Evolutionary conservation across 2,329 filamentous ascomycete genomes (phyloP).

Genomic region (Fusarium hostae): DNA sequence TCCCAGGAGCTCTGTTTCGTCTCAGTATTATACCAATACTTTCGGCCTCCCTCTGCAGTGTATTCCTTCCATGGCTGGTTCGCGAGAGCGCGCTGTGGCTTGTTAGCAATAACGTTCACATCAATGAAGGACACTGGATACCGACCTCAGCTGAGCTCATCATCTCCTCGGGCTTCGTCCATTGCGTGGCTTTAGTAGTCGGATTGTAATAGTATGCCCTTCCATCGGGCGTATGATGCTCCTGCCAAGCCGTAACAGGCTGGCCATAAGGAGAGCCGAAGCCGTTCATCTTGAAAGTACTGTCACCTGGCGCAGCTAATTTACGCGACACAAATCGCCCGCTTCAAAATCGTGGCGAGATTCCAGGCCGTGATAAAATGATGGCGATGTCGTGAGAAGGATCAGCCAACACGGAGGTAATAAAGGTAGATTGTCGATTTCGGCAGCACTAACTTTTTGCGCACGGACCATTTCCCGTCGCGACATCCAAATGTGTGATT

Average conservation of each 20-base stretch:
- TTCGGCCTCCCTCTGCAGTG: constrained; percentile 83
- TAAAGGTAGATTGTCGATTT: constrained; percentile 19
- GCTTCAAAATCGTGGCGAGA: background rate
- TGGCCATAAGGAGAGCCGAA: constrained; percentile 60
- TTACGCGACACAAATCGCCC: constrained; percentile 15
- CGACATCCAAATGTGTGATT: constrained; percentile 8
- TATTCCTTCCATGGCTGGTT: constrained; percentile 95
- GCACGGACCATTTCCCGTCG: constrained; percentile 35
- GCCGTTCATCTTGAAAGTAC: constrained; percentile 66
- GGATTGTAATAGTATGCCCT: constrained; percentile 92
- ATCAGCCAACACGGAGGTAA: constrained; percentile 22
- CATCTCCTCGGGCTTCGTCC: constrained; percentile 91
- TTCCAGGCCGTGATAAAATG: background rate
- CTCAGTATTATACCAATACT: constrained; percentile 96
- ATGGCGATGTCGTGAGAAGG: constrained; percentile 14
- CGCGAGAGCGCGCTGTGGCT: constrained; percentile 73
- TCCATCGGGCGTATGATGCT: constrained; percentile 83
- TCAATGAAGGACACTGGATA: background rate
- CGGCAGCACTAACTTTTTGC: constrained; percentile 39
- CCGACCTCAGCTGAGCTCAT: constrained; percentile 84
- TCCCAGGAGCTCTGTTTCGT: constrained; percentile 95
- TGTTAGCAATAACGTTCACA: constrained; percentile 19
- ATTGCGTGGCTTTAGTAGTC: constrained; percentile 87
- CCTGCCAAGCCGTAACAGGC: constrained; percentile 75
- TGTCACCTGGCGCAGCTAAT: background rate